Evolutionary conservation across 1,139 yeast species (phyloP), one percentile per base, ranked within the genome.

Genomic region (Kodamaea derodonti): DNA sequence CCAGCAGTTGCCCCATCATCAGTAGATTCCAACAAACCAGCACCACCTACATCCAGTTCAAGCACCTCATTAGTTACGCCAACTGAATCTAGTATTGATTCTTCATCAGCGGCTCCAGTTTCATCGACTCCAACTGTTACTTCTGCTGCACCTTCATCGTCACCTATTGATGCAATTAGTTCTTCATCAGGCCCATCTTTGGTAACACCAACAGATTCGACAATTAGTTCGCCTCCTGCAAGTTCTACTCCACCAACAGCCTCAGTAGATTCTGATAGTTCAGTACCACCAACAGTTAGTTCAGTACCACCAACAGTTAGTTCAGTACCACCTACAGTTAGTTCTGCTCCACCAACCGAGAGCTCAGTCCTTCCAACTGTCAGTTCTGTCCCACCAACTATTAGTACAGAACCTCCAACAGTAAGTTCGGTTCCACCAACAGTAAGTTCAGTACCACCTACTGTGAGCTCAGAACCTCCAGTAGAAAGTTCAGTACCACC

Each of bases 71-170:
- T 24, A 6, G 26, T 24, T 7, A 24, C 26, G 7, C 26, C 26
- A 11, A 24, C 26, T 7, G 26, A 24, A 10, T 8, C 12, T 10
- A 11, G 14, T 12, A 22, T 39, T 12, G 35, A 24, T 11, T 20
- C 31, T 22, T 2, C 35, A 14, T 30, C 35, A 27, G 25, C 36
- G 4, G 24, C 38, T 12, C 29, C 42, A 25, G 10, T 31, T n/a
- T 13, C 38, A 18, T 16, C 34, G 15, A 31, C 38, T 22, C 28
- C 41, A 17, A n/a, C 42, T 4, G 23, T 37, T 20, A 12, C 42
- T 11, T 16, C 33, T 24, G 27, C 30, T 15, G 14, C 33, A n/a
- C 14, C 35, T 12, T 12, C 14, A 6, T 7, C 14, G 7, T 8
- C 7, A 13, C 12, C 12, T 7, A 11, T 13, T 9, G 9, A 6